A percentile compares a stretch with the other conserved stretches of the same genome.
Evolutionary conservation across 805 yeast genomes (phyloP).

Genomic region (Yarrowia deformans): DNA sequence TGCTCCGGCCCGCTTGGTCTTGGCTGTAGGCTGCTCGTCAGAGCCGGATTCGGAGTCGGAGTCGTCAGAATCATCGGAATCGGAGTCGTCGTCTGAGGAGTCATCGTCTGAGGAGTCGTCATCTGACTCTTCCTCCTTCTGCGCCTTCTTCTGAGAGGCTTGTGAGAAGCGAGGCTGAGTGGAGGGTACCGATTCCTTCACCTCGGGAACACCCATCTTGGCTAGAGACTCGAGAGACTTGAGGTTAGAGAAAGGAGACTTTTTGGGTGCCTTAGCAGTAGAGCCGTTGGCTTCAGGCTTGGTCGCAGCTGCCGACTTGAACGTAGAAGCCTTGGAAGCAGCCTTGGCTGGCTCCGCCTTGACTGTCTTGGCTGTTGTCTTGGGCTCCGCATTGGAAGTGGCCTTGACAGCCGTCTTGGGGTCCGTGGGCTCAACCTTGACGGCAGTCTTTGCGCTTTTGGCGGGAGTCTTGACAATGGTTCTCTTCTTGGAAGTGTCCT

Average conservation of each 20-base stretch:
- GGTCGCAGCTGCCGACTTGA: too few species aligned
- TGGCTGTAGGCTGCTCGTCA: slow-evolving; percentile 2
- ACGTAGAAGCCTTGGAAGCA: not conserved
- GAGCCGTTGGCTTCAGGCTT: not conserved
- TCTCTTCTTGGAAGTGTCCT: slow-evolving; percentile 23
- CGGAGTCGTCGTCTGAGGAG: not conserved
- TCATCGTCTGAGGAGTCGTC: slow-evolving; percentile 8
- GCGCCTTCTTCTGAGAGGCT: not conserved
- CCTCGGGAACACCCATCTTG: slow-evolving; percentile 23
- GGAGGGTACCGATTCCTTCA: slow-evolving; percentile 11
- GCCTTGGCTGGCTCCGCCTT: not conserved
- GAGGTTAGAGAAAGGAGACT: slow-evolving; percentile 25
- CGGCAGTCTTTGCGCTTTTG: not conserved
- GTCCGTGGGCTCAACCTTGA: not conserved
- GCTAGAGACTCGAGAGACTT: slow-evolving; percentile 11
- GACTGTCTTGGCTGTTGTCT: not conserved
- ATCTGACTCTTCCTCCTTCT: slow-evolving; percentile 7
- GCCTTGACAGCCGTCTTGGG: not conserved
- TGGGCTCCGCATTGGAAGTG: not conserved
- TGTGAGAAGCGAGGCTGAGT: slow-evolving; percentile 18
- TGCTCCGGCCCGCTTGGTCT: slow-evolving; percentile 12
- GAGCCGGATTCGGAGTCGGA: slow-evolving; percentile 17
- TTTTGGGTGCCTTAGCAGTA: slow-evolving; percentile 7
- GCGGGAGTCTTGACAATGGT: slow-evolving; percentile 22
- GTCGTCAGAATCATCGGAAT: slow-evolving; percentile 6